phyloP scores from a whole-genome alignment of 1,139 yeast genomes.

The Suhomyces maxii region DNA sequence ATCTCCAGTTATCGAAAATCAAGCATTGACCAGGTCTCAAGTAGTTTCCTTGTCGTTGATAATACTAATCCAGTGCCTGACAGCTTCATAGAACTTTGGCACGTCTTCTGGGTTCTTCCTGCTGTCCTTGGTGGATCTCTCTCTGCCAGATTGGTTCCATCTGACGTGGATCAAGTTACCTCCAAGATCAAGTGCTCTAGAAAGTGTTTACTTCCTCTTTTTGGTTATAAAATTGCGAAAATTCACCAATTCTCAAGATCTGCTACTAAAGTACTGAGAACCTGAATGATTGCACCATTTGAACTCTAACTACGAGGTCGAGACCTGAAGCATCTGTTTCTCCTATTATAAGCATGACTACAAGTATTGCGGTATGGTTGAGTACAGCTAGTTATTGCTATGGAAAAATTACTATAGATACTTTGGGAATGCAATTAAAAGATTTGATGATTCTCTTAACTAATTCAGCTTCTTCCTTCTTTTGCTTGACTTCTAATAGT shows the following conservation, averaged over 20 bases:
- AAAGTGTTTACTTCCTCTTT: too few species aligned
- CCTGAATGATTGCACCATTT: too few species aligned
- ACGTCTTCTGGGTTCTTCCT: conserved; percentile 57
- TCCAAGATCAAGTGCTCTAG: conserved; percentile 49
- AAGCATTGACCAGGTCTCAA: conserved; percentile 68
- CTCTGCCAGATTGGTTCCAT: conserved; percentile 76
- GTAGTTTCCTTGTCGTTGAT: conserved; percentile 51
- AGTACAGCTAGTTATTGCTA: conserved; percentile 26
- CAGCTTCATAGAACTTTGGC: conserved; percentile 59
- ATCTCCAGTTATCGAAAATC: conserved; percentile 77
- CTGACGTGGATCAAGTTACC: conserved; percentile 65
- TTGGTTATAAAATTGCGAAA: too few species aligned
- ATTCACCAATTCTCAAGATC: too few species aligned
- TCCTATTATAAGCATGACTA: conserved; percentile 25
- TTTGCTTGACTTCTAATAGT: too few species aligned
- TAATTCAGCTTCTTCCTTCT: too few species aligned
- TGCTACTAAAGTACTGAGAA: too few species aligned
- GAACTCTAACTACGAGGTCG: too few species aligned
- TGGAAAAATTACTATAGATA: conserved; percentile 24
- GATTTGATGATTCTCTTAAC: too few species aligned
- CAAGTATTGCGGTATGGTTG: conserved; percentile 28
- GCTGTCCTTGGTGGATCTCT: conserved; percentile 64
- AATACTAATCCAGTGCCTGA: conserved; percentile 56
- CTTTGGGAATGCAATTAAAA: conserved; percentile 4
- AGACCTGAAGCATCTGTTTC: conserved; percentile 26